phyloP scores from a whole-genome alignment of 164 flowering plant genomes.

The Magnolia sinica region DNA sequence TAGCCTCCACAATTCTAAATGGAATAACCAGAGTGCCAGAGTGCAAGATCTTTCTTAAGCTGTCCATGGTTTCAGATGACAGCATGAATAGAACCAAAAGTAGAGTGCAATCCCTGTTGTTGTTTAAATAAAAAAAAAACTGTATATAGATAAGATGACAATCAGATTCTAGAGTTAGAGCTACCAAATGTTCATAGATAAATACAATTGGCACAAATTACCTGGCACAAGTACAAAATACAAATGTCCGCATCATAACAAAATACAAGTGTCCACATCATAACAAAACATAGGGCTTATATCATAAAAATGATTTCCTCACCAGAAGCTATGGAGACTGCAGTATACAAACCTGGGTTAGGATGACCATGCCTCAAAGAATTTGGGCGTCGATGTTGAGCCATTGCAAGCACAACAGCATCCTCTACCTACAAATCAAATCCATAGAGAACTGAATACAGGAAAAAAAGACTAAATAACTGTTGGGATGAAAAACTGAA shows the following conservation, averaged over 20 bases:
- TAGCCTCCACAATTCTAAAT: too few species aligned
- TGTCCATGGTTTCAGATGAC: too few species aligned
- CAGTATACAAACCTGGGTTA: constrained; percentile 21
- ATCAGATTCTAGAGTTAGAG: too few species aligned
- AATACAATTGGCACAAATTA: too few species aligned
- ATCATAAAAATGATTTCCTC: not conserved
- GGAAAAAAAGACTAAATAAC: not conserved
- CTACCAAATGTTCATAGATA: too few species aligned
- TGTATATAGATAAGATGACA: too few species aligned
- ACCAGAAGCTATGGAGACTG: not conserved
- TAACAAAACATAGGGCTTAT: not conserved
- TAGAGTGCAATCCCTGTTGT: too few species aligned
- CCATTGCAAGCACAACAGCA: constrained; percentile 67
- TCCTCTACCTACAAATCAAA: constrained; percentile 58
- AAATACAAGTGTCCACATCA: not conserved
- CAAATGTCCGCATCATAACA: not conserved
- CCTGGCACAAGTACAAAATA: too few species aligned
- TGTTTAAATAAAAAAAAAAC: too few species aligned
- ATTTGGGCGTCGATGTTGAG: constrained; percentile 50
- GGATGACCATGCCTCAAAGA: constrained; percentile 28
- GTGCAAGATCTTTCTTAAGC: too few species aligned
- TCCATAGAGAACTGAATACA: constrained; percentile 3
- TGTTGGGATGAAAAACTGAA: not conserved
- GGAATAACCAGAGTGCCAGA: too few species aligned
- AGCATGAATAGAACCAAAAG: too few species aligned